Percentiles rank a stretch among this genome's conserved stretches.
Conservation (phyloP, 73 alveolate species). For the Paramecium sonneborni region DNA sequence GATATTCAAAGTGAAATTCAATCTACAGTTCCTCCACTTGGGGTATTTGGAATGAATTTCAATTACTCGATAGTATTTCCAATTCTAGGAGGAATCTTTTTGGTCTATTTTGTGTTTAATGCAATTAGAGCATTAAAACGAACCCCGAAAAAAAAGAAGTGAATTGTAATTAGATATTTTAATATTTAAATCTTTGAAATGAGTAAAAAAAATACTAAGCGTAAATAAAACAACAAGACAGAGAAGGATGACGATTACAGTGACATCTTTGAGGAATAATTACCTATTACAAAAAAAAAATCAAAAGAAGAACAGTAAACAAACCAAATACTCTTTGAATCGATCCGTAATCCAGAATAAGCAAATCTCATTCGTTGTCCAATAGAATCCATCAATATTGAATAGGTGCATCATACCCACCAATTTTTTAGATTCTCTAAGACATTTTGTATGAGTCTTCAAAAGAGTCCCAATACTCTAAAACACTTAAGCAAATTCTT, state of each 20-base stretch:
- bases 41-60: neutral
- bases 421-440: slow-evolving; percentile 7
- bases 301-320: neutral
- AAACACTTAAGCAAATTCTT: neutral
- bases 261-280: slow-evolving; percentile 26
- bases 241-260: slow-evolving; percentile 35
- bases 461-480: slow-evolving; percentile 12
- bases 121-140: neutral
- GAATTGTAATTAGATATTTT: neutral
- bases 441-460: slow-evolving; percentile 53
- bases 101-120: neutral
- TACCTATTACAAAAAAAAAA: slow-evolving; percentile 37
- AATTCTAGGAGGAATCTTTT: neutral
- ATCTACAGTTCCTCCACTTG: neutral
- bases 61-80: neutral
- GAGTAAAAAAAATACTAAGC: neutral
- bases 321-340: neutral
- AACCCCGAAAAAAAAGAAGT: neutral
- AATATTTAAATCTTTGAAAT: slow-evolving; percentile 20
- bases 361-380: slow-evolving; percentile 33
- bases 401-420: neutral
- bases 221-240: neutral
- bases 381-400: slow-evolving; percentile 1
- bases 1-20: neutral
- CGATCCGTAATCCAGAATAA: neutral